phyloP scores from a whole-genome alignment of 768 basidiomycete genomes.

The Agaricus sinodeliciosus region DNA sequence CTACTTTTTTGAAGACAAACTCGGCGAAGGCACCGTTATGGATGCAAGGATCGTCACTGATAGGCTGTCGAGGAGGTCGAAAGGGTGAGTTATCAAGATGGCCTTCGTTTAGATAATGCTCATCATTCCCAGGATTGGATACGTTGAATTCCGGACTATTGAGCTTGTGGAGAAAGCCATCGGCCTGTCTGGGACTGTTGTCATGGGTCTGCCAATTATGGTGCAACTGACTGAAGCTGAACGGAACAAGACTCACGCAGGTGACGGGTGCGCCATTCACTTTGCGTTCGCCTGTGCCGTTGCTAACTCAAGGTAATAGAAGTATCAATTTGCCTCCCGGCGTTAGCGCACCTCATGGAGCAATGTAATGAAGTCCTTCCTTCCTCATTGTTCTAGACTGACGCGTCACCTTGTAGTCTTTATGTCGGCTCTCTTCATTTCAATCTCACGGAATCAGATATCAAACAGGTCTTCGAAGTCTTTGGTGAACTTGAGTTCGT shows the following conservation, averaged over 20 bases:
- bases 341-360: conserved; percentile 71
- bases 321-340: conserved; percentile 83
- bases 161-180: conserved; percentile 91
- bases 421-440: conserved; percentile 97
- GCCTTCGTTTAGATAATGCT: neutral
- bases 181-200: conserved; percentile 85
- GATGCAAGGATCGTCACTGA: conserved; percentile 97
- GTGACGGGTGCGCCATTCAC: conserved; percentile 60
- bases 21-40: conserved; percentile 90
- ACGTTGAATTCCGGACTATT: conserved; percentile 91
- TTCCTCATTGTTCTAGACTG: neutral
- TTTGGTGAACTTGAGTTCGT: conserved; percentile 98
- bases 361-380: conserved; percentile 62
- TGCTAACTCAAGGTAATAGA: conserved; percentile 27
- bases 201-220: conserved; percentile 97
- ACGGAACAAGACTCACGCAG: conserved; percentile 83
- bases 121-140: conserved; percentile 69
- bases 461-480: conserved; percentile 98
- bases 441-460: conserved; percentile 94
- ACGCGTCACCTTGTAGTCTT: conserved; percentile 44
- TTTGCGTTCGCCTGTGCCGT: neutral
- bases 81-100: conserved; percentile 60
- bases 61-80: conserved; percentile 90
- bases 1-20: conserved; percentile 97
- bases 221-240: conserved; percentile 97